Conservation (phyloP, 441 rosid genomes). For the Jatropha multifida region DNA sequence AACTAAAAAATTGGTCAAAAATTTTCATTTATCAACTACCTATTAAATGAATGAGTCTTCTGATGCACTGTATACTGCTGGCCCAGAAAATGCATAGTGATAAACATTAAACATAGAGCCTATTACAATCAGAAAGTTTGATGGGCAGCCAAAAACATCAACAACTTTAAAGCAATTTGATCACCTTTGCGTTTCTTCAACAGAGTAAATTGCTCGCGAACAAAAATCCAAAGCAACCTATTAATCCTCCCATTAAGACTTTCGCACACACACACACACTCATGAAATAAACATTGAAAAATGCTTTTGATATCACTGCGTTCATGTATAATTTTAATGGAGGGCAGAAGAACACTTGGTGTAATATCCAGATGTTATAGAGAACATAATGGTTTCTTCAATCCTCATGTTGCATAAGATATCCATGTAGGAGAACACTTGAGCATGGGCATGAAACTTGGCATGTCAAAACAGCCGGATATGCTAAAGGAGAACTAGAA, state of each 20-base stretch:
- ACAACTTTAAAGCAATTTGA: neutral
- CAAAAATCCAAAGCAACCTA: conserved; percentile 7
- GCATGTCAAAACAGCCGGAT: neutral
- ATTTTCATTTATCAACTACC: neutral
- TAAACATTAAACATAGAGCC: neutral
- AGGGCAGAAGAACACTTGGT: too few species aligned
- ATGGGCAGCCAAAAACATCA: neutral
- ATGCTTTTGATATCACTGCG: neutral
- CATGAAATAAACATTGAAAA: neutral
- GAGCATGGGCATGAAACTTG: neutral
- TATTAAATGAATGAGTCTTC: neutral
- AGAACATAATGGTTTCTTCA: neutral
- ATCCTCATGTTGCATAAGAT: neutral
- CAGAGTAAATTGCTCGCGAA: too few species aligned
- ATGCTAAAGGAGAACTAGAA: too few species aligned
- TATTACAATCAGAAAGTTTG: neutral
- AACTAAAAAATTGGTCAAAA: neutral
- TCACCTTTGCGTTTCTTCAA: neutral
- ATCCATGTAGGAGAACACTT: neutral
- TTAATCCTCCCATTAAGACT: neutral
- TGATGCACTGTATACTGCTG: neutral
- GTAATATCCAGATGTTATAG: neutral
- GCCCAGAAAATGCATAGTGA: conserved; percentile 1
- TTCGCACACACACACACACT: neutral
- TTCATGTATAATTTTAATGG: neutral